Conservation (phyloP, 2,329 filamentous ascomycete genomes). For the Calonectria crousiana region DNA sequence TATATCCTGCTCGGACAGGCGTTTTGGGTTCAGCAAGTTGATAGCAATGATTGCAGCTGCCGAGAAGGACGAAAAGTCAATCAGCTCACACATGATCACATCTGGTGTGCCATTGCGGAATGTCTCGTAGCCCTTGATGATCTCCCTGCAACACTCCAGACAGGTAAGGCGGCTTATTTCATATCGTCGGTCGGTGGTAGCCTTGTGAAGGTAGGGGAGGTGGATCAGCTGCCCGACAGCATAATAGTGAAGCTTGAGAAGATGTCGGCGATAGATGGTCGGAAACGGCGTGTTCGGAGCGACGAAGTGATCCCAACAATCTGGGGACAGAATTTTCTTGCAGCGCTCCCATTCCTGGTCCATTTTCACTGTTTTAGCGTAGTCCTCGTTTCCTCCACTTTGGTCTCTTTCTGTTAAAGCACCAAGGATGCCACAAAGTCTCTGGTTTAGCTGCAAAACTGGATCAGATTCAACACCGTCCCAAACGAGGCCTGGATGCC, state of each 20-base stretch:
- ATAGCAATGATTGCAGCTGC: constrained; percentile 58
- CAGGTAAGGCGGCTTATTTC: constrained; percentile 53
- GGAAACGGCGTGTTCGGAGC: constrained; percentile 9
- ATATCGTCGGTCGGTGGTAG: constrained; percentile 50
- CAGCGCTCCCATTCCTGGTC: neutral
- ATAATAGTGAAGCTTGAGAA: constrained; percentile 55
- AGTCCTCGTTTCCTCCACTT: neutral
- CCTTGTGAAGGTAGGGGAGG: constrained; percentile 59
- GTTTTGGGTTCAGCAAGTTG: constrained; percentile 48
- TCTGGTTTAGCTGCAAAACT: neutral
- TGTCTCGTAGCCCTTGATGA: constrained; percentile 51
- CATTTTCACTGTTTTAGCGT: neutral
- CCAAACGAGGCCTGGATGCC: neutral
- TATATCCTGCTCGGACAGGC: constrained; percentile 19
- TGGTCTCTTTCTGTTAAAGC: neutral
- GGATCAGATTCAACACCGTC: neutral
- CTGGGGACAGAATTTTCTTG: neutral
- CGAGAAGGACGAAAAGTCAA: constrained; percentile 62
- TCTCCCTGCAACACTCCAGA: constrained; percentile 55
- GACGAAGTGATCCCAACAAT: neutral
- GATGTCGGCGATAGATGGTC: constrained; percentile 39
- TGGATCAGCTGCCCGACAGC: constrained; percentile 55
- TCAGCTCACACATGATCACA: constrained; percentile 52
- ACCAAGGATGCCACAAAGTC: neutral
- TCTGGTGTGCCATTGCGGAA: constrained; percentile 39